These are phyloP conservation scores for Polygonum aviculare DNA, from an alignment of 148 eudicot genomes.

Conservation along the genomic window DNA sequence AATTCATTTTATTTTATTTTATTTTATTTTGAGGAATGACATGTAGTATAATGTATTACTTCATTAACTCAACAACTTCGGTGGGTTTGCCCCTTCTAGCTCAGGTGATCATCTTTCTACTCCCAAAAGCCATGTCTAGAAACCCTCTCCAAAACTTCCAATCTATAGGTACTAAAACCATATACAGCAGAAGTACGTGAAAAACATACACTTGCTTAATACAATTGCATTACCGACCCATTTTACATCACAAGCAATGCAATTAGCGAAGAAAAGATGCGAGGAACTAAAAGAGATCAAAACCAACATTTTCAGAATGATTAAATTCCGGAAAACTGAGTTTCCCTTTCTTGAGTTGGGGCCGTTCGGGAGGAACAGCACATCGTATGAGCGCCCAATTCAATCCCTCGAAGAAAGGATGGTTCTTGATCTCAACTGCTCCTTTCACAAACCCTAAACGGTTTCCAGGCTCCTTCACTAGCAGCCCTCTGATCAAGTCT, in stretches of 20 bases:
- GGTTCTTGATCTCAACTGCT: slow-evolving; percentile 69
- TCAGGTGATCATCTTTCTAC: no score
- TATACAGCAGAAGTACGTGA: neutral
- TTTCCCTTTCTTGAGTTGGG: slow-evolving; percentile 15
- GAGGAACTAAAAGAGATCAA: slow-evolving; percentile 44
- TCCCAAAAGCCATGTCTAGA: no score
- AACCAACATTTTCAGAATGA: slow-evolving; percentile 28
- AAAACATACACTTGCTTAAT: neutral
- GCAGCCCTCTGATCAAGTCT: slow-evolving; percentile 51
- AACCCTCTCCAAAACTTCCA: neutral
- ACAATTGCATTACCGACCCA: neutral
- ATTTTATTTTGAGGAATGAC: no score
- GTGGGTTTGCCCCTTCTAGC: no score
- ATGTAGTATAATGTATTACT: no score
- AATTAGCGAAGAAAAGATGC: neutral
- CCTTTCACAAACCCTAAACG: slow-evolving; percentile 67
- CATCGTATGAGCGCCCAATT: slow-evolving; percentile 81
- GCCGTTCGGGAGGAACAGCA: slow-evolving; percentile 66
- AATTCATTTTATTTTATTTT: no score
- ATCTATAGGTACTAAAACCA: neutral
- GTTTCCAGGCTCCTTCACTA: slow-evolving; percentile 52
- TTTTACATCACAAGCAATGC: slow-evolving; percentile 1
- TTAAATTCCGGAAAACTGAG: slow-evolving; percentile 9
- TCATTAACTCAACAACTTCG: no score
- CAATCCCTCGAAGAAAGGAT: slow-evolving; percentile 64